Evolutionary conservation across 441 rosid genomes (phyloP).

Genomic region (Aleurites moluccanus): DNA sequence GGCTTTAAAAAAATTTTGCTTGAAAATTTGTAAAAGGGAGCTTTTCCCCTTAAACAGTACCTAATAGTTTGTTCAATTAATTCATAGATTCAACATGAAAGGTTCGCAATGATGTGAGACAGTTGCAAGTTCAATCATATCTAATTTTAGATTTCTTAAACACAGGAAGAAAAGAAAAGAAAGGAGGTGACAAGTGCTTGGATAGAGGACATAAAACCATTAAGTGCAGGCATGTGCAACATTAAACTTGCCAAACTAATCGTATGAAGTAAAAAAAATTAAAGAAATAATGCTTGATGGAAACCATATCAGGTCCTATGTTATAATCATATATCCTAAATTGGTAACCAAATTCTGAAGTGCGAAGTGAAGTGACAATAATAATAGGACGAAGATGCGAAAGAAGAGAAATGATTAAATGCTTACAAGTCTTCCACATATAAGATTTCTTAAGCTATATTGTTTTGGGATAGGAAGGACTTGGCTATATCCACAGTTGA

Average conservation of each 20-base stretch:
- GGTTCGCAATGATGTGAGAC: background rate
- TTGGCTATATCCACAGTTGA: too few species aligned
- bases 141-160: background rate
- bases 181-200: background rate
- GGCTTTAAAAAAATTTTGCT: too few species aligned
- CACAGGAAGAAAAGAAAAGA: too few species aligned
- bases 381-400: background rate
- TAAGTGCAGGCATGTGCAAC: background rate
- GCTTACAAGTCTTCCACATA: conserved; percentile 6
- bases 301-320: background rate
- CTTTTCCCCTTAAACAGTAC: too few species aligned
- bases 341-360: background rate
- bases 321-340: background rate
- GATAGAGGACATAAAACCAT: background rate
- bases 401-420: background rate
- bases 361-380: background rate
- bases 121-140: background rate
- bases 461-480: background rate
- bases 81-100: too few species aligned
- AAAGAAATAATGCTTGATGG: background rate
- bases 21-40: too few species aligned
- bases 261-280: background rate
- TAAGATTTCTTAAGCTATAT: background rate
- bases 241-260: background rate
- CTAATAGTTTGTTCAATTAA: too few species aligned